Evolutionary conservation across 2,329 filamentous ascomycete species (phyloP), one percentile per base, ranked within the genome.

Genomic region (Cordyceps fumosorosea): DNA sequence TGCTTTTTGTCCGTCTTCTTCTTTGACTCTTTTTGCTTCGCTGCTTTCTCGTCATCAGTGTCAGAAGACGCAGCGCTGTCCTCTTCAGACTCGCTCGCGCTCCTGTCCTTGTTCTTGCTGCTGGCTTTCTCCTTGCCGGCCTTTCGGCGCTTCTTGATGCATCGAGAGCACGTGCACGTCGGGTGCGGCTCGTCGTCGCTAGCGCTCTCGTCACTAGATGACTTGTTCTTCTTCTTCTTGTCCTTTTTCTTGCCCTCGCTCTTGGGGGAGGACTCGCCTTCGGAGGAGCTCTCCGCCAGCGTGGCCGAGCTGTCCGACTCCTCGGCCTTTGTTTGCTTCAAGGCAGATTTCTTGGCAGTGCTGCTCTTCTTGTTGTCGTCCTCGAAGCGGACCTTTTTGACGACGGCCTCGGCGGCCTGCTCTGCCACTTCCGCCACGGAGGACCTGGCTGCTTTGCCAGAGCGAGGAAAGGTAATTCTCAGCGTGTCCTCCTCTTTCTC

Each of bases 401-500:
- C 54, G 29, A 66, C 65, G 16, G 64, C 44, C n/a, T 34, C 50
- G 22, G 53, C 16, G 24, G 59, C 29, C 26, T 57, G 64, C 45
- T 52, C 51, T 12, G 60, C 45, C 47, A 65, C 65, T 34, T 61
- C 64, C 37, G 62, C 64, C 47, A 24, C 24, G 37, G 51, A 26
- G 42, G 56, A 47, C 51, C 42, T 7, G 34, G 58, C 22, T 18
- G 24, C 48, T 29, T 34, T 52, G 4, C 72, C 67, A 5, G 72
- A 70, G 58, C 80, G 77, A 1, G 81, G 81, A 57, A 81, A 81
- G 1, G 78, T 80, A 44, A 84, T 69, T 20, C 71, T 75, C 59
- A 84, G 69, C 3, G 74, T 78, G 58, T 84, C 81, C 29, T 76
- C 73, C 8, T 78, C 76, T n/a, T 75, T 76, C 61, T 82, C 80